Evolutionary conservation across 768 basidiomycete genomes (phyloP).

Genomic region (Cystofilobasidium bisporidii): DNA sequence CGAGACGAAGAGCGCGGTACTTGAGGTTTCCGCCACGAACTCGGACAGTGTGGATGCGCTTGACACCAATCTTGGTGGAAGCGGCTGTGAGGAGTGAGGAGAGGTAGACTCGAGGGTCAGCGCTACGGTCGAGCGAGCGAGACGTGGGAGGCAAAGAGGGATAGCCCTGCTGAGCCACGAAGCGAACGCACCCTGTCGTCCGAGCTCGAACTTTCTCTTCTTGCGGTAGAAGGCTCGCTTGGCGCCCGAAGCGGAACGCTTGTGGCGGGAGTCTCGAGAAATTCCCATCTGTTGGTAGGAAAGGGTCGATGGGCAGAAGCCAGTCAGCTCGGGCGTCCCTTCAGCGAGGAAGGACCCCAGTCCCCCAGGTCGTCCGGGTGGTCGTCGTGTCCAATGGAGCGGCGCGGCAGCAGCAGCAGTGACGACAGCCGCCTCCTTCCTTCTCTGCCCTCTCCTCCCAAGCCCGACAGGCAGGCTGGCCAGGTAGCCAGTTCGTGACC

Average conservation of each 20-base stretch:
- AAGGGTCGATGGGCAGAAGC: conserved; percentile 1
- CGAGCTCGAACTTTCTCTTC: conserved; percentile 99
- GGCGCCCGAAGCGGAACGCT: conserved; percentile 74
- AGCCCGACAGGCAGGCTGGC: no score
- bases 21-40: conserved; percentile 92
- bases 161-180: no score
- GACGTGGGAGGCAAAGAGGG: background rate
- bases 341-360: background rate
- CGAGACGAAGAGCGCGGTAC: conserved; percentile 90
- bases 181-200: conserved; percentile 58
- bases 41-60: conserved; percentile 91
- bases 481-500: no score
- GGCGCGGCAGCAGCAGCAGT: no score
- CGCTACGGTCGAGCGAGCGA: no score
- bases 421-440: no score
- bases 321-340: background rate
- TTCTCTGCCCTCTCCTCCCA: no score
- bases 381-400: no score
- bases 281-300: conserved; percentile 55
- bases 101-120: no score
- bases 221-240: conserved; percentile 95
- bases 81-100: conserved; percentile 47
- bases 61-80: conserved; percentile 89
- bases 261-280: conserved; percentile 92
- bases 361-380: no score